Evolutionary conservation across 2,329 filamentous ascomycete genomes (phyloP).

Genomic region (Fusarium ramigenum): DNA sequence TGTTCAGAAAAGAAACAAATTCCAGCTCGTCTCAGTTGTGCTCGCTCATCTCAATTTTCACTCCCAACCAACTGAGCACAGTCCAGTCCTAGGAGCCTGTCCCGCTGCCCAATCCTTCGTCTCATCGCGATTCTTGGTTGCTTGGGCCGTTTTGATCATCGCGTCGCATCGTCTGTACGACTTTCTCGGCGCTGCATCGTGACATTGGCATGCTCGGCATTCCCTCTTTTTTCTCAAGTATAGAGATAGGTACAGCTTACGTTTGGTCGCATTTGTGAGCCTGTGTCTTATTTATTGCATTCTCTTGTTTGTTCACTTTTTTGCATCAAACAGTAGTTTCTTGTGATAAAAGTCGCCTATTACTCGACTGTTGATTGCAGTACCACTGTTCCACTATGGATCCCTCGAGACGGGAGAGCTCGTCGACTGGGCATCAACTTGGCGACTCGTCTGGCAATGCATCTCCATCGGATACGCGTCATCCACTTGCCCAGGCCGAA

Average conservation of each 20-base stretch:
- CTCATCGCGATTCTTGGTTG: conserved; percentile 6
- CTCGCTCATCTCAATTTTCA: conserved; percentile 18
- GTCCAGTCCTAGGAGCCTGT: neutral
- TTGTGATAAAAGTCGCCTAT: conserved; percentile 7
- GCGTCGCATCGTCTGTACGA: conserved; percentile 18
- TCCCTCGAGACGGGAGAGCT: conserved; percentile 47
- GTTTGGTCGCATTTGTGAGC: conserved; percentile 4
- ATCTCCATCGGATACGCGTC: conserved; percentile 62
- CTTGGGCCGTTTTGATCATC: conserved; percentile 29
- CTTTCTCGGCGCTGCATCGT: conserved; percentile 30
- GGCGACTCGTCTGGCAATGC: conserved; percentile 51
- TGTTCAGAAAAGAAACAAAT: conserved; percentile 10
- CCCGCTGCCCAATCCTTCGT: conserved; percentile 12
- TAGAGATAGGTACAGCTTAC: conserved; percentile 19
- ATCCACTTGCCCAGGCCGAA: conserved; percentile 51
- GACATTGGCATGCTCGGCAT: conserved; percentile 45
- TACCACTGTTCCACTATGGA: conserved; percentile 53
- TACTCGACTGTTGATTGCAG: conserved; percentile 12
- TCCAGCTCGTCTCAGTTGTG: conserved; percentile 9
- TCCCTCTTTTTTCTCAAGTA: conserved; percentile 33
- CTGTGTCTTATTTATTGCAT: neutral
- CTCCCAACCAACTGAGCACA: conserved; percentile 18
- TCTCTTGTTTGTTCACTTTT: conserved; percentile 11
- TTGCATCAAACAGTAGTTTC: conserved; percentile 13
- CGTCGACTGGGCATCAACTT: conserved; percentile 50